phyloP scores from a whole-genome alignment of 2,329 filamentous ascomycete species.

The Zymoseptoria passerinii region DNA sequence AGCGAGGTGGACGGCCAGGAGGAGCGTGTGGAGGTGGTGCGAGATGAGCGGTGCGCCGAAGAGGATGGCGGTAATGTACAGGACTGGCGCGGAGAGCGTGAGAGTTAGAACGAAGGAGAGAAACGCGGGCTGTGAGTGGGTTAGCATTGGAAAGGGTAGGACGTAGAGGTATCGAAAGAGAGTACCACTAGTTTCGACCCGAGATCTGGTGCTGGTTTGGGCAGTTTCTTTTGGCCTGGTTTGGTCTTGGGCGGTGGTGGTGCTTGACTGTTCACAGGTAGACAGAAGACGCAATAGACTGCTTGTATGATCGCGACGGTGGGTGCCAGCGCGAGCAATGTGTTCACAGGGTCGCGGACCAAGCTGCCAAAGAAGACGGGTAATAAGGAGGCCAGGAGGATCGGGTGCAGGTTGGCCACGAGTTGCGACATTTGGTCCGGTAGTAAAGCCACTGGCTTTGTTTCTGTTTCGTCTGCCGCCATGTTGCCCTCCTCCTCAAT shows the following conservation, averaged over 20 bases:
- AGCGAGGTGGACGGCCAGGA: constrained; percentile 74
- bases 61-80: constrained; percentile 62
- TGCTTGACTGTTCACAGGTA: constrained; percentile 45
- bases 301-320: constrained; percentile 58
- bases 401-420: constrained; percentile 60
- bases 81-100: constrained; percentile 48
- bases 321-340: constrained; percentile 54
- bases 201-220: constrained; percentile 45
- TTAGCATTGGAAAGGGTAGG: constrained; percentile 3
- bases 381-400: constrained; percentile 57
- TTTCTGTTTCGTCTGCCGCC: constrained; percentile 7
- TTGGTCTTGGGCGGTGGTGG: constrained; percentile 37
- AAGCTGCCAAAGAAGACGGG: constrained; percentile 56
- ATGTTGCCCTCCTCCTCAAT: constrained; percentile 5
- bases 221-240: constrained; percentile 36
- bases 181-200: constrained; percentile 36
- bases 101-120: constrained; percentile 56
- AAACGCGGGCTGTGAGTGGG: constrained; percentile 52
- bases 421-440: constrained; percentile 21
- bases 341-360: constrained; percentile 59
- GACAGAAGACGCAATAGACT: constrained; percentile 49
- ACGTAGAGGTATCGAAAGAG: not conserved
- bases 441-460: constrained; percentile 26
- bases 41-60: constrained; percentile 87
- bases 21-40: constrained; percentile 66